A percentile compares a stretch with the other conserved stretches of the same genome.
Evolutionary conservation across 2,329 filamentous ascomycete genomes (phyloP).

Genomic region (Aspergillus glaucus): DNA sequence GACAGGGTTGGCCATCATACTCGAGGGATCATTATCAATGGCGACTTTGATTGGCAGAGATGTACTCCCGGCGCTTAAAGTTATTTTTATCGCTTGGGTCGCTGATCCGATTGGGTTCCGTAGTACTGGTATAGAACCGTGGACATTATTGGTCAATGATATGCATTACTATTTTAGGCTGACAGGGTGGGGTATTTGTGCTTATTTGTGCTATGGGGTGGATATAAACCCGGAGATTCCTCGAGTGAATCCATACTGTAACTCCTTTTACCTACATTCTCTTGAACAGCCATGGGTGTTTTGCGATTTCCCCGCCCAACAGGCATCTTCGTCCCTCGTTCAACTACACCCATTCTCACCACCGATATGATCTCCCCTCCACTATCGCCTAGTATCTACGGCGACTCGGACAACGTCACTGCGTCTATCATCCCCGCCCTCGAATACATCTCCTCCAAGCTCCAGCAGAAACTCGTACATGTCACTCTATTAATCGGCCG

Average conservation of each 20-base stretch:
- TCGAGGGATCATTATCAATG: too few species aligned
- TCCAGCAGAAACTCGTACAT: constrained; percentile 34
- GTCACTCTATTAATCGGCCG: constrained; percentile 37
- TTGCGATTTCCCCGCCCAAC: constrained; percentile 30
- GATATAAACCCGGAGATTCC: neutral
- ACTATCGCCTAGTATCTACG: constrained; percentile 32
- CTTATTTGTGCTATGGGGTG: neutral
- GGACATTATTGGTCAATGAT: constrained; percentile 1
- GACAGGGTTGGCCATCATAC: neutral
- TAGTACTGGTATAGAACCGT: neutral
- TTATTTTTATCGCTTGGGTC: constrained; percentile 3
- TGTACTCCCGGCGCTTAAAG: constrained; percentile 10
- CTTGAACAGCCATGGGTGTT: constrained; percentile 24
- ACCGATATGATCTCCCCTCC: constrained; percentile 38
- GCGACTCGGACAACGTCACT: constrained; percentile 31
- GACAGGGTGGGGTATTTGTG: too few species aligned
- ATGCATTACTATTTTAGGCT: constrained; percentile 3
- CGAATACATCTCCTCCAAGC: constrained; percentile 37
- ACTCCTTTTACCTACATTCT: neutral
- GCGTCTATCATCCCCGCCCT: constrained; percentile 33
- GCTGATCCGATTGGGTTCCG: constrained; percentile 9
- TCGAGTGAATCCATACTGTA: neutral
- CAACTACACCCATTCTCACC: constrained; percentile 30
- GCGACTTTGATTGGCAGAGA: neutral
- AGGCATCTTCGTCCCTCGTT: constrained; percentile 30